These are phyloP conservation scores for Pseudonitzschia pungens DNA, from an alignment of 108 stramenopile species.

Conservation along the genomic window DNA sequence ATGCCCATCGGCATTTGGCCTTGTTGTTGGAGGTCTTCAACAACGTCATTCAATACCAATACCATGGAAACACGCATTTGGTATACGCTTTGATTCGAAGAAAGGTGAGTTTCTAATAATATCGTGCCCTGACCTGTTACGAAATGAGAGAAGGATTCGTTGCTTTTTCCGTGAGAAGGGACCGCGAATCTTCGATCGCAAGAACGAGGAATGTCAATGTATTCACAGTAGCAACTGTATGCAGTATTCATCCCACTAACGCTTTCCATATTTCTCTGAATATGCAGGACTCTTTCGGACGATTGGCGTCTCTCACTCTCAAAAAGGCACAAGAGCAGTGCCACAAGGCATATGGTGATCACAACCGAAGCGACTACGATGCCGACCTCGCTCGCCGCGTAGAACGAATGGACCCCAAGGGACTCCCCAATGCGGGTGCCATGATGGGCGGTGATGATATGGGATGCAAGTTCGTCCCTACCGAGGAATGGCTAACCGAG, in stretches of 20 bases:
- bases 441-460: constrained; percentile 42
- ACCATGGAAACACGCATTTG: constrained; percentile 93
- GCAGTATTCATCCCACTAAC: background rate
- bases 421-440: constrained; percentile 44
- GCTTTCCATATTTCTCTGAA: background rate
- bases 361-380: constrained; percentile 55
- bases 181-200: too few species aligned
- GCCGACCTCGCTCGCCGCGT: constrained; percentile 52
- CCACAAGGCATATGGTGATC: constrained; percentile 73
- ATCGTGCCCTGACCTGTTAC: too few species aligned
- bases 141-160: too few species aligned
- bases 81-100: constrained; percentile 95
- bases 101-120: constrained; percentile 47
- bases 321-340: constrained; percentile 75
- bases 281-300: constrained; percentile 65
- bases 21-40: constrained; percentile 95
- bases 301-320: constrained; percentile 73
- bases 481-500: constrained; percentile 87
- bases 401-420: constrained; percentile 57
- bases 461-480: constrained; percentile 67
- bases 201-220: too few species aligned
- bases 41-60: constrained; percentile 99
- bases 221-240: too few species aligned
- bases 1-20: constrained; percentile 86
- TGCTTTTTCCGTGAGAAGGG: too few species aligned